These are phyloP conservation scores for Plasmodium gaboni DNA, from an alignment of 169 alveolate species.

Conservation along the genomic window DNA sequence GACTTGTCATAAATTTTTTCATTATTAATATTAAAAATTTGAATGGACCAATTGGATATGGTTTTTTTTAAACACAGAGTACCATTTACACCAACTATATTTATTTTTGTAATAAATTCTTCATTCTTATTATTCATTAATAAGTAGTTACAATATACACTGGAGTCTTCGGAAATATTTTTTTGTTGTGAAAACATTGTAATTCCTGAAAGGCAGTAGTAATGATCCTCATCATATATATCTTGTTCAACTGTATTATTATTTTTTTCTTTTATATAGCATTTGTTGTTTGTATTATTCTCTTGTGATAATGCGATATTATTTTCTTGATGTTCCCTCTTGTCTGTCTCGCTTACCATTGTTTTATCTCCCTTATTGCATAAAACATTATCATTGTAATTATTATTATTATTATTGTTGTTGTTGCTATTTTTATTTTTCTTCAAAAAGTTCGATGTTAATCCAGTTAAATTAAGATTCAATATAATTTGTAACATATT, in stretches of 20 bases:
- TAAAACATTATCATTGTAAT: too few species aligned
- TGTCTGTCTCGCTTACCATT: background rate
- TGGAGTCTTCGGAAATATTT: background rate
- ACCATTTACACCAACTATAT: conserved; percentile 37
- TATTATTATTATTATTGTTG: too few species aligned
- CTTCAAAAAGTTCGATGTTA: conserved; percentile 57
- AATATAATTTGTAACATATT: conserved; percentile 33
- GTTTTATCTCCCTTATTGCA: background rate
- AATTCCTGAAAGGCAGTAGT: conserved; percentile 45
- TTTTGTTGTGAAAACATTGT: conserved; percentile 30
- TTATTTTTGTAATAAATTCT: conserved; percentile 65
- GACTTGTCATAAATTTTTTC: conserved; percentile 49
- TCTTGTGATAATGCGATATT: background rate
- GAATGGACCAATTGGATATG: conserved; percentile 62
- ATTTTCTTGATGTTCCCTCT: background rate
- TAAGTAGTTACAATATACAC: conserved; percentile 44
- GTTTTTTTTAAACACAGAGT: conserved; percentile 60
- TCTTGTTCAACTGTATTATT: background rate
- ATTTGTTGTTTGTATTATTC: background rate
- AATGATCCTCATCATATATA: conserved; percentile 4
- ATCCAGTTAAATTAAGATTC: conserved; percentile 13
- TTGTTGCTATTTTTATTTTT: background rate
- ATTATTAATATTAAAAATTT: conserved; percentile 19
- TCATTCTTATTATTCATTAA: conserved; percentile 68
- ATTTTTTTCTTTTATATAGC: background rate